A percentile compares a stretch with the other conserved stretches of the same genome.
Evolutionary conservation across 768 basidiomycete species (phyloP).

Genomic region (Kwoniella newhampshirensis): DNA sequence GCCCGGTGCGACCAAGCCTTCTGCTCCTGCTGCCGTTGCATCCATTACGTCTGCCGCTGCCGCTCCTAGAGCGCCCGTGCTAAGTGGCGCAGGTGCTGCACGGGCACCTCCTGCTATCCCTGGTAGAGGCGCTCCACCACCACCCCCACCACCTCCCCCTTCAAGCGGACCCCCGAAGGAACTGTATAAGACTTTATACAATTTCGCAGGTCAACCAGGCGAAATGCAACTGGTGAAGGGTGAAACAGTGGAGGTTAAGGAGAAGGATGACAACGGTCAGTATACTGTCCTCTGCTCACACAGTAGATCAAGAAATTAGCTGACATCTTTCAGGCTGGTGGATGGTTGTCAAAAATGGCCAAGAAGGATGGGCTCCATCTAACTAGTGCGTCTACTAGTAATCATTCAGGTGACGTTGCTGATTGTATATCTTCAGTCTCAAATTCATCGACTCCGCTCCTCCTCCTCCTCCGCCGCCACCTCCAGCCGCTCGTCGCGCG

Average conservation of each 20-base stretch:
- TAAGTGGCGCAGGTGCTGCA: constrained; percentile 46
- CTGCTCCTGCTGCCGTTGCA: constrained; percentile 62
- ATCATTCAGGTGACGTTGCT: no score
- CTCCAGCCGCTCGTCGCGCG: constrained; percentile 57
- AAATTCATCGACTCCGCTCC: constrained; percentile 71
- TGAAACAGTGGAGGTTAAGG: constrained; percentile 83
- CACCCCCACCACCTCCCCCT: constrained; percentile 61
- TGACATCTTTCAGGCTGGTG: constrained; percentile 71
- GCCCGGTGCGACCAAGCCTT: constrained; percentile 61
- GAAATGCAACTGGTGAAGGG: constrained; percentile 89
- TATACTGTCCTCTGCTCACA: neutral
- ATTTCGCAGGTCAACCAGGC: constrained; percentile 85
- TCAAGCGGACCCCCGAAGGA: constrained; percentile 66
- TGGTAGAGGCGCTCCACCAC: constrained; percentile 55
- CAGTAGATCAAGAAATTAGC: neutral
- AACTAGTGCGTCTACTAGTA: constrained; percentile 55
- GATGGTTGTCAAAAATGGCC: constrained; percentile 78
- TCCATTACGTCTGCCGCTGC: constrained; percentile 30
- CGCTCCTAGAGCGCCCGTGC: constrained; percentile 9
- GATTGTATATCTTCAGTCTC: no score
- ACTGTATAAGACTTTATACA: constrained; percentile 81
- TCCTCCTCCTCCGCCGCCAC: constrained; percentile 71
- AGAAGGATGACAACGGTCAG: constrained; percentile 80
- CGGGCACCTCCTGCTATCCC: constrained; percentile 52
- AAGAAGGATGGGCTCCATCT: constrained; percentile 92